Conservation (phyloP, 768 basidiomycete genomes). For the Suillus sp. region DNA sequence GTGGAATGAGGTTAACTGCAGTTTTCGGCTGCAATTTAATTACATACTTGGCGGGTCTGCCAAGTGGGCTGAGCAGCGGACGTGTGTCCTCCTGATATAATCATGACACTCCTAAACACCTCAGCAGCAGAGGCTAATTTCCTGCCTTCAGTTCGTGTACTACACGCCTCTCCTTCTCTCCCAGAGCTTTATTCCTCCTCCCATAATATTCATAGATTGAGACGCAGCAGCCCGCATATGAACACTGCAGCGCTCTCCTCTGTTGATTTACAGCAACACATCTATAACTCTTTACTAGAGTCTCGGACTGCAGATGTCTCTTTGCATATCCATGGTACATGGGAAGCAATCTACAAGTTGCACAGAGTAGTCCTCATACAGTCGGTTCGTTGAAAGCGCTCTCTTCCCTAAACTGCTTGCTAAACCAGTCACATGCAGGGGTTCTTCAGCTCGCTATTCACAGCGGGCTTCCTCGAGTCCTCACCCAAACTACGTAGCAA, state of each 20-base stretch:
- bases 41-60: neutral
- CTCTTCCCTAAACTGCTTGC: neutral
- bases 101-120: constrained; percentile 12
- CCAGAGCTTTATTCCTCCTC: constrained; percentile 14
- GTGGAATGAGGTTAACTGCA: constrained; percentile 23
- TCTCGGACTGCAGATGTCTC: constrained; percentile 78
- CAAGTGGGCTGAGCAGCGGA: neutral
- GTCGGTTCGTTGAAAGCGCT: constrained; percentile 46
- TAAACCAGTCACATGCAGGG: constrained; percentile 46
- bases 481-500: constrained; percentile 23
- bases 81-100: constrained; percentile 5
- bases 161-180: constrained; percentile 19
- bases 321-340: constrained; percentile 64
- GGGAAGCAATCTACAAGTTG: constrained; percentile 74
- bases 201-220: neutral
- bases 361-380: constrained; percentile 90
- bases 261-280: constrained; percentile 67
- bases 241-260: constrained; percentile 48
- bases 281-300: constrained; percentile 73
- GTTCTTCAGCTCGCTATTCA: constrained; percentile 89
- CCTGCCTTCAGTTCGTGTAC: constrained; percentile 9
- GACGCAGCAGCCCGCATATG: constrained; percentile 28
- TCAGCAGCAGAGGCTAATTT: neutral
- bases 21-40: constrained; percentile 4
- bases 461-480: constrained; percentile 74